phyloP scores from a whole-genome alignment of 2,329 filamentous ascomycete genomes.

The Epichloe scottii region DNA sequence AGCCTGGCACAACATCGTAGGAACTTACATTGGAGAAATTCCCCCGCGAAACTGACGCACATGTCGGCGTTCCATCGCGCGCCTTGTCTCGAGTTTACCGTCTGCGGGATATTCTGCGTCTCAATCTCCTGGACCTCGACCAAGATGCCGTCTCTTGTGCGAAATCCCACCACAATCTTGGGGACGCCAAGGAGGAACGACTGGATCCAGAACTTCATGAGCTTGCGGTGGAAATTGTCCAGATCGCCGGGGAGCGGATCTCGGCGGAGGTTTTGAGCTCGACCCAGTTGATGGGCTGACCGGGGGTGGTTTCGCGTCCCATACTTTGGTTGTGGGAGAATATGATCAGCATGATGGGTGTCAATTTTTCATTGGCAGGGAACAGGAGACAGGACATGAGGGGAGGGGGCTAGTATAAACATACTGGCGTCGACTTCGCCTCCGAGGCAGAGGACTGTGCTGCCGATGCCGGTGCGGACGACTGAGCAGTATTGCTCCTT shows the following conservation, averaged over 20 bases:
- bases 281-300: slow-evolving; percentile 74
- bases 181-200: slow-evolving; percentile 89
- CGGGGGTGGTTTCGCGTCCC: slow-evolving; percentile 65
- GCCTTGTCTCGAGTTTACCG: slow-evolving; percentile 53
- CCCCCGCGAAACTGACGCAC: slow-evolving; percentile 80
- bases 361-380: background rate
- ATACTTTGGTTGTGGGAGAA: slow-evolving; percentile 38
- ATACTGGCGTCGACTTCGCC: slow-evolving; percentile 86
- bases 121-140: slow-evolving; percentile 63
- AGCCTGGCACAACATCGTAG: background rate
- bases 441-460: slow-evolving; percentile 62
- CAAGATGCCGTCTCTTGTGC: slow-evolving; percentile 59
- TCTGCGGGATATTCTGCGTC: slow-evolving; percentile 65
- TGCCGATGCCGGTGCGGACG: slow-evolving; percentile 76
- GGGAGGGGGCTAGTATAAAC: slow-evolving; percentile 2
- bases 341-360: background rate
- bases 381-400: background rate
- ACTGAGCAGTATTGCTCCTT: slow-evolving; percentile 93
- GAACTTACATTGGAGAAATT: slow-evolving; percentile 61
- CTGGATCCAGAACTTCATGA: slow-evolving; percentile 94
- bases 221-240: slow-evolving; percentile 72
- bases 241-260: slow-evolving; percentile 55
- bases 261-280: slow-evolving; percentile 86
- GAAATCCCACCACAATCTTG: slow-evolving; percentile 82
- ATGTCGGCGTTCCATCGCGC: slow-evolving; percentile 80